Base-by-base conservation (phyloP, 192 early-diverging fungal genomes). In the Jimgerdemannia flammicorona region DNA sequence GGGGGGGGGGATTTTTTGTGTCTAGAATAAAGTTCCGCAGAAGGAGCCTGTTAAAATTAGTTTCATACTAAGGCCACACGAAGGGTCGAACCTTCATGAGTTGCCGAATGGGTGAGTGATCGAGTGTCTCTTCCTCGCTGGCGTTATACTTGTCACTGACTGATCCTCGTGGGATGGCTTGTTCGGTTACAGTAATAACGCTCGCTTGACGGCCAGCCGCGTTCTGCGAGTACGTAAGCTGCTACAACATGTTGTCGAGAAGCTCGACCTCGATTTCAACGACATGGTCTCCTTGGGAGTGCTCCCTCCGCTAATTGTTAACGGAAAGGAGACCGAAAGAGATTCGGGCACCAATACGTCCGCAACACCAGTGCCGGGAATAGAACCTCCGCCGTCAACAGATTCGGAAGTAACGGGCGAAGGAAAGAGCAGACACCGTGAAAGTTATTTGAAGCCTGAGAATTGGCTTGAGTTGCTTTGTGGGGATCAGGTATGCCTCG, bases 141-240 rank as follows among this genome's bases (percentile, higher is more conserved):
- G n/a, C n/a, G n/a, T n/a, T n/a, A n/a, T n/a, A n/a, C n/a, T n/a
- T n/a, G n/a, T n/a, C n/a, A n/a, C 7, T 76, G 44, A 71, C 14
- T 20, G 7, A 63, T 29, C 44, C 77, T 10, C 73, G 65, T 71
- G 7, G n/a, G 40, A 41, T 41, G 18, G 20, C 70, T 29, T 76
- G 19, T 72, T 41, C 66, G 43, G 11, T 40, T 64, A 86, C 49
- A 54, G 85, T 39, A 84, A 82, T 41, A 92, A 89, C 70, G 86
- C 88, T 4, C 87, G 94, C 4, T 82, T 99, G 42, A 89, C 90
- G 20, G 96, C 96, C 17, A 95, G 95, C 70, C 84, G 96, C 41
- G 94, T 97, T 88, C 83, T 99, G 54, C 87, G 97, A 14, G 87
- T 95, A 4, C 85, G 93, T 39, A 98, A 98, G 79, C 84, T 99